Base-by-base conservation (phyloP, 768 basidiomycete genomes). In the Russula vinacea region DNA sequence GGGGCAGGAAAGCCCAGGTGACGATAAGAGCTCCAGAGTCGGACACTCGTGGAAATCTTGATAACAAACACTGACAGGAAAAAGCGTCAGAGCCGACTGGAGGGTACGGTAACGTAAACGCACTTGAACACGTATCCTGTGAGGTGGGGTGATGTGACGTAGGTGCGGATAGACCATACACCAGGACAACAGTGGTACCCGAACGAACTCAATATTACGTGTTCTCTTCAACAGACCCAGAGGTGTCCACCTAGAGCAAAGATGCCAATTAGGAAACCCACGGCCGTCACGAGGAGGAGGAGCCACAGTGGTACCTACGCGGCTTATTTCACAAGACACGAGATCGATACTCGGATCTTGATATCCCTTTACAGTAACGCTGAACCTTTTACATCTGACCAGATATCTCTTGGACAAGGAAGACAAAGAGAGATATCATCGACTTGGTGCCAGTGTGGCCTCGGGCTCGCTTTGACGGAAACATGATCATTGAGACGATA, bases 161-260 rank as follows among this genome's bases (percentile, higher is more conserved):
- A 10, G 54, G 16, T 16, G 16, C 13, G 39, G n/a, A 26, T 11
- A 9, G 24, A 8, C 22, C 54, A 14, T 5, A 8, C 39, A 39
- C n/a, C 4, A 29, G 32, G 19, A 33, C 32, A 11, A n/a, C 10
- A 2, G 26, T 19, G 10, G 56, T 56, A 44, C 56, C 56, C 32
- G 56, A 32, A 26, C 56, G 44, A 40, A 26, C 56, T 56, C 44
- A 32, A 33, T 11, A 10, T 56, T 32, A 44, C 40, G 56, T 56
- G 26, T 56, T 19, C 17, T 19, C 35, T 7, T 35, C 22, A 13
- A 49, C 5, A 49, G 19, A 14, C 13, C 17, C 24, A 49, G 13
- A 49, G 19, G 3, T 49, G 47, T 7, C 13, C 22, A 24, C 24
- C 19, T n/a, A 14, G 9, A n/a, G 2, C n/a, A 35, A 50, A n/a